These are phyloP conservation scores for Boeremia lycopersici DNA, from an alignment of 2,329 filamentous ascomycete species.

Conservation along the genomic window DNA sequence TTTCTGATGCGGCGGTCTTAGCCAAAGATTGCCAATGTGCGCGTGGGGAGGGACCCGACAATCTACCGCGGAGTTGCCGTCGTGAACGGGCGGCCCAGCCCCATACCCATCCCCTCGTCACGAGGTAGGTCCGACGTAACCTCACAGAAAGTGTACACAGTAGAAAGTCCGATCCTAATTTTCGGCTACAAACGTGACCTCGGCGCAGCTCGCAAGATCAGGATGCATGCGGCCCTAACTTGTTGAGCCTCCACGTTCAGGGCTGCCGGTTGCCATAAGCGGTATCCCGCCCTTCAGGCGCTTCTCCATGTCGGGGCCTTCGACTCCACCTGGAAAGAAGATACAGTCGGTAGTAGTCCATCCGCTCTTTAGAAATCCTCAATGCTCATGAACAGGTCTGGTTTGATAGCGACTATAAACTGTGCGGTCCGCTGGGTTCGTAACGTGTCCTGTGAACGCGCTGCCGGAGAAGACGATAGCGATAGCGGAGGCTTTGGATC, in stretches of 20 bases:
- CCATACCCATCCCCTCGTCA: conserved; percentile 1
- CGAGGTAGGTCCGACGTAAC: conserved; percentile 2
- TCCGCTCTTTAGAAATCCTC: conserved; percentile 70
- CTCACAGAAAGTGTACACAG: background rate
- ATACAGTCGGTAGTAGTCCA: conserved; percentile 64
- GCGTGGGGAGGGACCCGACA: conserved; percentile 4
- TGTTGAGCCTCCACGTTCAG: conserved; percentile 58
- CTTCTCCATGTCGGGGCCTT: conserved; percentile 28
- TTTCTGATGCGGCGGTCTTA: conserved; percentile 6
- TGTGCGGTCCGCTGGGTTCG: conserved; percentile 73
- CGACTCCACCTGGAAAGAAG: conserved; percentile 57
- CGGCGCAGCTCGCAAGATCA: conserved; percentile 17
- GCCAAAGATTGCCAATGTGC: conserved; percentile 7
- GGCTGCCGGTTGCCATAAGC: conserved; percentile 53
- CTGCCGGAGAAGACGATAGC: conserved; percentile 76
- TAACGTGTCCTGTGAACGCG: conserved; percentile 79
- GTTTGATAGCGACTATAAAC: conserved; percentile 69
- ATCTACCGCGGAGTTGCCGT: conserved; percentile 1
- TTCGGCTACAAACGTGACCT: conserved; percentile 22
- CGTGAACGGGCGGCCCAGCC: no score
- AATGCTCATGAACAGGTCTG: conserved; percentile 73
- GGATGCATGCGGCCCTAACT: conserved; percentile 44
- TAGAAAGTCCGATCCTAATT: background rate
- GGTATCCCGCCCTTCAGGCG: conserved; percentile 55
- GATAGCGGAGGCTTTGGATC: conserved; percentile 78